Evolutionary conservation across 2,329 filamentous ascomycete genomes (phyloP), one percentile per base, ranked within the genome.

Genomic region (Monosporascus sp.): DNA sequence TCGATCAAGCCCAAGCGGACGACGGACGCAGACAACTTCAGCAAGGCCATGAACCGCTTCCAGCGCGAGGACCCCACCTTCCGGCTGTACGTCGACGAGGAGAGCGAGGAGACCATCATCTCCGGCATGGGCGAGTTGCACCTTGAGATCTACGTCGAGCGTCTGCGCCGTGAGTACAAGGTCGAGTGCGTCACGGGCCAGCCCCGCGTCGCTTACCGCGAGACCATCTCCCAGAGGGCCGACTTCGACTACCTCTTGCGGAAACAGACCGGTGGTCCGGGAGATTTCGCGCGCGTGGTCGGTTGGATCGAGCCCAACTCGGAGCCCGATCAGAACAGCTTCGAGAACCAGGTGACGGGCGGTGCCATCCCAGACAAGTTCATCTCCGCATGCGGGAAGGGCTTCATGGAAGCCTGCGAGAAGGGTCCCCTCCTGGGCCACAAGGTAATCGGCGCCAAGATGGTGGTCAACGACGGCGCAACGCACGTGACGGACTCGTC

Each of bases 61-160:
- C 93, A 97, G 74, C 88, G 94, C 59, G 94, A 99, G 74, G 94
- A 99, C 66, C 94, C 94, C 3, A 99, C 94, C 14, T 99, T 99
- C 84, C 86, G 94, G 51, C 89, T 99, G 38, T 88, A 91, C 64
- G 91, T 96, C 64, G 94, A 99, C 68, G 74, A 84, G 17, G 94
- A 99, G 75, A 93, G 88, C 59, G 88, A 96, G 68, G 91, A 99
- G 77, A 97, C 93, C 48, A 96, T 99, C 67, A 97, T 99, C 67
- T 95, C 89, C 43, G 94, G 94, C 55, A 99, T 99, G 94, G 94
- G 94, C 62, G 94, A 99, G 72, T 74, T 99, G 62, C 94, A 99
- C 72, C 80, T 99, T 28, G 92, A 96, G 67, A 96, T 99, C 66
- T 99, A 99, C 72, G 86, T 99, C 49, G 94, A 99, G 77, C 91